phyloP scores from a whole-genome alignment of 2,329 filamentous ascomycete genomes.

The Hymenoscyphus albidus region DNA sequence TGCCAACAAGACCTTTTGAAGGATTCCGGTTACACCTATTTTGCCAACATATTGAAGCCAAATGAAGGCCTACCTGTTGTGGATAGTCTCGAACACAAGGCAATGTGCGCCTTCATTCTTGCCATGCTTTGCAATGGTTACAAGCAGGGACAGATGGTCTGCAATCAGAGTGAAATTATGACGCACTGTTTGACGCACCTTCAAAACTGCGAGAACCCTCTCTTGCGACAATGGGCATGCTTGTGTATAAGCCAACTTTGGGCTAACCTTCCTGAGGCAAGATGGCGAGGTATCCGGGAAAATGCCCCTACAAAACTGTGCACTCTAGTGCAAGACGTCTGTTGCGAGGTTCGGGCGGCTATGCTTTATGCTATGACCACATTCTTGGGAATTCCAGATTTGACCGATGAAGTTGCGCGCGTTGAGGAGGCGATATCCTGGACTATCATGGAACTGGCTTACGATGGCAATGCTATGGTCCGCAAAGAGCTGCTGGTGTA shows the following conservation, averaged over 20 bases:
- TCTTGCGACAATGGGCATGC: slow-evolving; percentile 92
- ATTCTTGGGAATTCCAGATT: slow-evolving; percentile 87
- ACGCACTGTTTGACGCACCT: slow-evolving; percentile 81
- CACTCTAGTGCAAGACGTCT: slow-evolving; percentile 75
- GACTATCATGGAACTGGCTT: slow-evolving; percentile 84
- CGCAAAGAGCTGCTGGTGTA: slow-evolving; percentile 91
- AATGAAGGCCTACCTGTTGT: slow-evolving; percentile 77
- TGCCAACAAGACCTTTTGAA: slow-evolving; percentile 94
- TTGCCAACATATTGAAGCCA: slow-evolving; percentile 86
- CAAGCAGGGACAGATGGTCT: slow-evolving; percentile 85
- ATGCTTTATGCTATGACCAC: slow-evolving; percentile 92
- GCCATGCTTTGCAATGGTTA: slow-evolving; percentile 97
- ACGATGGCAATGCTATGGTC: slow-evolving; percentile 91
- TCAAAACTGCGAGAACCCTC: slow-evolving; percentile 77
- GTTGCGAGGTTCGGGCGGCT: slow-evolving; percentile 87
- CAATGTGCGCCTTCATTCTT: slow-evolving; percentile 98
- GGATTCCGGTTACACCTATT: slow-evolving; percentile 96
- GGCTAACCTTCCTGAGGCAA: slow-evolving; percentile 85
- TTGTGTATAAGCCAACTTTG: slow-evolving; percentile 93
- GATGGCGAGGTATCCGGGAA: slow-evolving; percentile 91
- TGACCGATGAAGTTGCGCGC: slow-evolving; percentile 85
- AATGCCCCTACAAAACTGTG: slow-evolving; percentile 76
- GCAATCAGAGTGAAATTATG: slow-evolving; percentile 86
- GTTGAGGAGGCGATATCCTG: slow-evolving; percentile 89
- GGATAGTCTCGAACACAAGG: slow-evolving; percentile 90